Evolutionary conservation across 2,329 filamentous ascomycete genomes (phyloP).

Genomic region (Ilyonectria destructans): DNA sequence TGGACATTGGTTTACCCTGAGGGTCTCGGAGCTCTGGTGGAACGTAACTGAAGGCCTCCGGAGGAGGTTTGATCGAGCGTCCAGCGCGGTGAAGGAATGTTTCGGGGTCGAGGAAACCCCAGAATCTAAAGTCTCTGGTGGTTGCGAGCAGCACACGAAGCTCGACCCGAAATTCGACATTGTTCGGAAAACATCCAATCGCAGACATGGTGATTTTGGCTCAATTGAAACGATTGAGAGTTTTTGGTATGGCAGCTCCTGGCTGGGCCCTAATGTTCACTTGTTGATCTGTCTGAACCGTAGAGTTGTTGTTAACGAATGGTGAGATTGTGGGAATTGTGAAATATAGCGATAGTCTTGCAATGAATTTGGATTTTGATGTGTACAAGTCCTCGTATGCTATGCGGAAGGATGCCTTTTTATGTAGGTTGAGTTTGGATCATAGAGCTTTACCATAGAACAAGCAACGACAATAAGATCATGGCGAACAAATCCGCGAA

Average conservation of each 20-base stretch:
- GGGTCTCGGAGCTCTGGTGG: background rate
- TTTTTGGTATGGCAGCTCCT: background rate
- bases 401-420: too few relatives aligned
- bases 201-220: background rate
- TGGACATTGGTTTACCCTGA: background rate
- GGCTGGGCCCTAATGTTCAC: background rate
- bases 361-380: background rate
- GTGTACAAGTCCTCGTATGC: too few relatives aligned
- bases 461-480: too few relatives aligned
- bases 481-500: background rate
- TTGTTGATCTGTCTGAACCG: background rate
- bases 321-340: background rate
- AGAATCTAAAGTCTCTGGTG: background rate
- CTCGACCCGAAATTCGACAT: conserved; percentile 18
- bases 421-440: too few relatives aligned
- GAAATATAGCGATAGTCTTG: background rate
- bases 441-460: too few relatives aligned
- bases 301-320: background rate
- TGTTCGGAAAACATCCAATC: background rate
- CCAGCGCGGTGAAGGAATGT: background rate
- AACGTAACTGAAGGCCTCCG: background rate
- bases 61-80: background rate
- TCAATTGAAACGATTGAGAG: background rate
- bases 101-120: background rate
- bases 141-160: conserved; percentile 9